A percentile compares a stretch with the other conserved stretches of the same genome.
phyloP scores from a whole-genome alignment of 345 rosid genomes.

The Heritiera fomes region DNA sequence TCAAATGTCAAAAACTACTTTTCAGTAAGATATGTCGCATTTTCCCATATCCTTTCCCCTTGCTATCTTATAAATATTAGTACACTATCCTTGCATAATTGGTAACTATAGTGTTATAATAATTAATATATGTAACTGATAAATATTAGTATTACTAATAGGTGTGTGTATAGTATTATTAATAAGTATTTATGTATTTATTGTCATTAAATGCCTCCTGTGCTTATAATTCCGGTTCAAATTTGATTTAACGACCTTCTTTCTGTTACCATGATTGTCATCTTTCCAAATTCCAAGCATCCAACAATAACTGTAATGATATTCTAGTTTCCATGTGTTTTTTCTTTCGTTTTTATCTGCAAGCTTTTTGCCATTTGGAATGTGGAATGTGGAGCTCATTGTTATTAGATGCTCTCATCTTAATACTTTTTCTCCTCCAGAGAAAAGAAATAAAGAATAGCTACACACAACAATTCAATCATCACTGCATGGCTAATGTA shows the following conservation, averaged over 20 bases:
- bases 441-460: background rate
- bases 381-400: background rate
- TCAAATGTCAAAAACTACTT: background rate
- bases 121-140: background rate
- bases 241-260: background rate
- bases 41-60: background rate
- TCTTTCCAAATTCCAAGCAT: background rate
- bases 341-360: background rate
- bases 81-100: background rate
- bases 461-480: background rate
- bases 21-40: background rate
- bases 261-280: background rate
- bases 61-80: background rate
- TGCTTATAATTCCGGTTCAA: background rate
- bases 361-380: background rate
- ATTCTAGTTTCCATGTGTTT: background rate
- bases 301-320: background rate
- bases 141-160: background rate
- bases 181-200: background rate
- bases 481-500: constrained; percentile 30
- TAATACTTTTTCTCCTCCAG: background rate
- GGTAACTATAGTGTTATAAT: background rate
- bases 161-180: background rate
- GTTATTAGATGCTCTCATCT: background rate
- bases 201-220: background rate